Evolutionary conservation across 2,329 filamentous ascomycete species (phyloP).

Genomic region (Cordyceps fumosorosea): DNA sequence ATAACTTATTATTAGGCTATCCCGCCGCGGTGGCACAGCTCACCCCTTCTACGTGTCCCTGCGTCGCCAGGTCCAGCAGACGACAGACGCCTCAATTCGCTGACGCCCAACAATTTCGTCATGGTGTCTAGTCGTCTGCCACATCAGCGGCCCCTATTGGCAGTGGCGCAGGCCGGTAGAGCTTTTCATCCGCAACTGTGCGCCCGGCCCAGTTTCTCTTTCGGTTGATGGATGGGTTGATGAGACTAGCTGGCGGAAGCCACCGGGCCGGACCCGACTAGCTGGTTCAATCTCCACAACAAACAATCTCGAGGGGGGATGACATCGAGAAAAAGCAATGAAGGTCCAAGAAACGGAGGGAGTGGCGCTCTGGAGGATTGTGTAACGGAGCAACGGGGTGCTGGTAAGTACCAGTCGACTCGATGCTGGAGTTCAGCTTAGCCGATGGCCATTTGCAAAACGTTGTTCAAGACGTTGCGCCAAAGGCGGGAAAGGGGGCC

Average conservation of each 20-base stretch:
- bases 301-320: conserved; percentile 10
- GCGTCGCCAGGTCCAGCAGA: neutral
- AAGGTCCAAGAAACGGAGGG: neutral
- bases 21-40: neutral
- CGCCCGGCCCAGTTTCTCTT: neutral
- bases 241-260: conserved; percentile 8
- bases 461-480: neutral
- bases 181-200: neutral
- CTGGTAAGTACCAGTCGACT: neutral
- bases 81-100: neutral
- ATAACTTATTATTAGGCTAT: neutral
- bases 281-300: conserved; percentile 7
- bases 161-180: neutral
- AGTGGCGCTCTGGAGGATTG: neutral
- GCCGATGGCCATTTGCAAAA: neutral
- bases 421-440: neutral
- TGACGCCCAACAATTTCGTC: neutral
- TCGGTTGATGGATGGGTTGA: neutral
- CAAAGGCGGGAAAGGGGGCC: neutral
- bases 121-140: neutral
- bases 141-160: neutral
- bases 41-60: neutral
- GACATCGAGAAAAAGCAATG: conserved; percentile 5
- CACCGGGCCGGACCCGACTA: conserved; percentile 11
- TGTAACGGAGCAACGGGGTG: neutral